phyloP scores from a whole-genome alignment of 192 early-diverging fungal genomes.

The Mortierella hygrophila region DNA sequence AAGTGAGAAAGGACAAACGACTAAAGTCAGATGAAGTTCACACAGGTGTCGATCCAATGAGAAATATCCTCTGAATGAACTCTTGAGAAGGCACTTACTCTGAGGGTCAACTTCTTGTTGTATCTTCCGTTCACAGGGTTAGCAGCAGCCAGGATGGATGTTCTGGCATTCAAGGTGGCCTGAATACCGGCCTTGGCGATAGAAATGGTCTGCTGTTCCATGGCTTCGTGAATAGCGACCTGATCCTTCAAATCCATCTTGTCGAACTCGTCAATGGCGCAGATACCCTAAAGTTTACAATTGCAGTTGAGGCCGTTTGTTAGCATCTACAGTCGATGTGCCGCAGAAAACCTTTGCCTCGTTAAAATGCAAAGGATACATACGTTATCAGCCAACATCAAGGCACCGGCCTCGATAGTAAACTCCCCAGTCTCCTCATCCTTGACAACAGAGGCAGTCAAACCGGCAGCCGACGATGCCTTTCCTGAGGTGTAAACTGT shows the following conservation, averaged over 20 bases:
- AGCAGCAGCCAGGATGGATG: constrained; percentile 95
- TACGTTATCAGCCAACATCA: constrained; percentile 98
- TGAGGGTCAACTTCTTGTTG: constrained; percentile 93
- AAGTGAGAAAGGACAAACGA: not conserved
- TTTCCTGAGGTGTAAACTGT: constrained; percentile 97
- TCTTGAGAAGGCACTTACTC: constrained; percentile 58
- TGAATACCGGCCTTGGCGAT: constrained; percentile 98
- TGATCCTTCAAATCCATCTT: constrained; percentile 98
- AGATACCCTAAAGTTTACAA: constrained; percentile 79
- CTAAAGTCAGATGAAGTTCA: not conserved
- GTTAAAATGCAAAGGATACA: not conserved
- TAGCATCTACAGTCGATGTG: constrained; percentile 9
- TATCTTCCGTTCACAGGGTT: constrained; percentile 97
- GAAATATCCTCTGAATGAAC: not conserved
- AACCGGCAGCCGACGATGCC: constrained; percentile 94
- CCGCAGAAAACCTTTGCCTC: no score
- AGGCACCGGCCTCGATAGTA: constrained; percentile 96
- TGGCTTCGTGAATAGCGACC: constrained; percentile 99
- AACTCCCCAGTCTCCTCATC: constrained; percentile 99
- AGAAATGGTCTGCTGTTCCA: constrained; percentile 99
- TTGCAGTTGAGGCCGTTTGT: not conserved
- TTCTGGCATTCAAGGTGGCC: constrained; percentile 93
- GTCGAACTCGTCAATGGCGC: constrained; percentile 99
- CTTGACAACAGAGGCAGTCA: constrained; percentile 95
- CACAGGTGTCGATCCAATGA: not conserved